Base-by-base conservation (phyloP, 108 stramenopile species). In the Skeletonema potamos region DNA sequence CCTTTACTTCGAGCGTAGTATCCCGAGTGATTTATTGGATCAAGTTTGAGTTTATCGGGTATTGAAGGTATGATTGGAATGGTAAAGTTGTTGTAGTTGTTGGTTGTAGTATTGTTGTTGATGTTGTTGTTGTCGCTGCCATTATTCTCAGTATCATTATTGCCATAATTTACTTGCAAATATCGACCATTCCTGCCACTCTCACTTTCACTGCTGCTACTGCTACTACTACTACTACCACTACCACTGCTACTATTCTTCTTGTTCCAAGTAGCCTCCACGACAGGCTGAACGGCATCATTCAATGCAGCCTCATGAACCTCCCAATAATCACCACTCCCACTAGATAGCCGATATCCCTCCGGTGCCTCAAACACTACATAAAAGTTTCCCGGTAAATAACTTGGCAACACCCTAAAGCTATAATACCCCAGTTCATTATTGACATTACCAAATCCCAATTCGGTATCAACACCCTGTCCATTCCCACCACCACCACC, bases 271-370 rank as follows among this genome's bases (percentile, higher is more conserved):
- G 64, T 24, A 54, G 58, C 48, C 24, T 60, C 54, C 67, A 76
- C 63, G 6, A 68, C 24, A 18, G 75, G 75, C 7, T 59, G 65
- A 6, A 76, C 62, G 17, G 30, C 18, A 63, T 76, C 75, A 48
- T 68, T 26, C 67, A 44, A 11, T 2, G 10, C 62, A 18, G 51
- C 67, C 55, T 62, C 66, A 3, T 57, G 39, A 6, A 76, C 75
- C 67, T 68, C 75, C 75, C 75, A 76, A 29, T 68, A 37, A 17
- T 39, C 20, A 9, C 75, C 75, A 56, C 41, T 43, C 36, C 75
- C 75, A 1, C 27, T 37, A 18, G 62, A 63, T 2, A 76, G 39
- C 26, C 59, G 26, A 41, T 63, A 68, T 12, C 67, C 75, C 6
- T 24, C 15, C 1, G 75, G 75, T 13, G 37, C 26, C 13, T 76